A percentile compares a stretch with the other conserved stretches of the same genome.
phyloP scores from a whole-genome alignment of 2,329 filamentous ascomycete species.

The Ophiocordyceps polyrhachis-furcata region DNA sequence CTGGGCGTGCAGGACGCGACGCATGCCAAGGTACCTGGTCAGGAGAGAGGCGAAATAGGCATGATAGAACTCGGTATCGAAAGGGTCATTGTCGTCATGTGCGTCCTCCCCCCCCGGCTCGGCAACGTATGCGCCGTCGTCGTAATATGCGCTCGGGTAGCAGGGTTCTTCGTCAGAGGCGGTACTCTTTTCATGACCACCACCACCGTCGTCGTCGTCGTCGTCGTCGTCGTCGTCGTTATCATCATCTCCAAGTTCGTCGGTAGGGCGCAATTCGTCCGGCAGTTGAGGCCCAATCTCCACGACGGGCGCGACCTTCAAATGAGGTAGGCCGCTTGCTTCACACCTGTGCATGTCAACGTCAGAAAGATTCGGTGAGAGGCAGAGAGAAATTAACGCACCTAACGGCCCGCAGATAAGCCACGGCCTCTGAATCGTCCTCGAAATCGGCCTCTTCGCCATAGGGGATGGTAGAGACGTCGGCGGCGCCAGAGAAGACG shows the following conservation, averaged over 20 bases:
- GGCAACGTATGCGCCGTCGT: conserved; percentile 64
- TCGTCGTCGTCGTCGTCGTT: conserved; percentile 15
- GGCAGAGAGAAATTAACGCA: conserved; percentile 19
- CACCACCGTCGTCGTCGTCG: conserved; percentile 16
- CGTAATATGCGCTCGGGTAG: conserved; percentile 46
- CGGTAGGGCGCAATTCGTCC: conserved; percentile 12
- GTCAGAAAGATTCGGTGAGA: not conserved
- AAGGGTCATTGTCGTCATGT: conserved; percentile 8
- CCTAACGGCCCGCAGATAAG: conserved; percentile 55
- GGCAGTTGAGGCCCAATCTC: conserved; percentile 33
- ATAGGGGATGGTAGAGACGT: conserved; percentile 21
- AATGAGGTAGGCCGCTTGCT: conserved; percentile 53
- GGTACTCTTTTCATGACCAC: conserved; percentile 9
- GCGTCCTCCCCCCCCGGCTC: conserved; percentile 22
- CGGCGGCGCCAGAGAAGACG: conserved; percentile 47
- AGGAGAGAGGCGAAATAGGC: conserved; percentile 51
- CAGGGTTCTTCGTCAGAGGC: not conserved
- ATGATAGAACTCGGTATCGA: conserved; percentile 31
- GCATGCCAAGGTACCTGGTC: conserved; percentile 45
- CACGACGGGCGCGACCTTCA: conserved; percentile 44
- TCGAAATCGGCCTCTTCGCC: conserved; percentile 48
- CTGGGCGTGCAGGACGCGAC: conserved; percentile 35
- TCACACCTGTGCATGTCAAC: conserved; percentile 36
- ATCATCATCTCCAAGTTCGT: conserved; percentile 5
- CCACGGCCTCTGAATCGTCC: conserved; percentile 47